phyloP scores from a whole-genome alignment of 2,329 filamentous ascomycete species.

The Aaosphaeria arxii region DNA sequence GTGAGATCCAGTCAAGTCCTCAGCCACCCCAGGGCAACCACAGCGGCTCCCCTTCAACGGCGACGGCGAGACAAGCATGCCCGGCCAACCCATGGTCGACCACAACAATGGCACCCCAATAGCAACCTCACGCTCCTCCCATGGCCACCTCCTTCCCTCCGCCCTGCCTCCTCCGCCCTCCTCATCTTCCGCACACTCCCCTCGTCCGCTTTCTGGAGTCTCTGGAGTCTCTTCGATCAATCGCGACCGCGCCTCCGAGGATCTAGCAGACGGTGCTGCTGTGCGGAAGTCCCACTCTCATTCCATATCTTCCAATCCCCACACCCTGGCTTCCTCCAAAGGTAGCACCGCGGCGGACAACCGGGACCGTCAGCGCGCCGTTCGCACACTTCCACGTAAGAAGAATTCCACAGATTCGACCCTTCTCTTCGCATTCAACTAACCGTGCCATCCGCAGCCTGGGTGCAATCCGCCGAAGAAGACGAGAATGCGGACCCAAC shows the following conservation, averaged over 20 bases:
- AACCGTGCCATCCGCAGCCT: slow-evolving; percentile 14
- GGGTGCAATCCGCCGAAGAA: slow-evolving; percentile 38
- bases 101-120: slow-evolving; percentile 21
- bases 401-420: not conserved
- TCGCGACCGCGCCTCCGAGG: slow-evolving; percentile 15
- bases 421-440: not conserved
- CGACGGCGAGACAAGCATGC: slow-evolving; percentile 20
- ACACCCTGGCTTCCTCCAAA: slow-evolving; percentile 32
- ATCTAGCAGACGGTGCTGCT: slow-evolving; percentile 19
- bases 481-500: slow-evolving; percentile 31
- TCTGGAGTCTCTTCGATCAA: slow-evolving; percentile 27
- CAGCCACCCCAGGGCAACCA: not conserved
- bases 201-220: slow-evolving; percentile 28
- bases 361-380: slow-evolving; percentile 30
- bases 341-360: slow-evolving; percentile 26
- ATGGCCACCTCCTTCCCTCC: slow-evolving; percentile 29
- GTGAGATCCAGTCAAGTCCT: no score
- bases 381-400: slow-evolving; percentile 33
- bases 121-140: slow-evolving; percentile 5
- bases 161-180: slow-evolving; percentile 29
- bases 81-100: slow-evolving; percentile 27
- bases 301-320: slow-evolving; percentile 34
- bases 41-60: slow-evolving; percentile 9
- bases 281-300: slow-evolving; percentile 31
- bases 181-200: slow-evolving; percentile 7